Conservation (phyloP, 768 basidiomycete species). For the Cyclocybe cylindracea region DNA sequence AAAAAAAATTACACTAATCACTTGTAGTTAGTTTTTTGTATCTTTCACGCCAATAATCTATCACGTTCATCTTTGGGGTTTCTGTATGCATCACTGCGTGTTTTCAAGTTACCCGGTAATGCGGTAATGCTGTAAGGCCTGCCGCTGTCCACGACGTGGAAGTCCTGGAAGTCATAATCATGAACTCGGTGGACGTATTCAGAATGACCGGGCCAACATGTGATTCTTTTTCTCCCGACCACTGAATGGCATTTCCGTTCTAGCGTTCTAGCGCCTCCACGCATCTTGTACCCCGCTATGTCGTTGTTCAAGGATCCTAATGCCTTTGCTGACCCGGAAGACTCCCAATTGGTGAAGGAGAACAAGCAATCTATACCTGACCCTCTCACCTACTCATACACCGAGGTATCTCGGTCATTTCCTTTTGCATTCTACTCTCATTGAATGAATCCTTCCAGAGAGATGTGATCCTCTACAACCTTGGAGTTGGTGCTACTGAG, state of each 20-base stretch:
- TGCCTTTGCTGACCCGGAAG: slow-evolving; percentile 74
- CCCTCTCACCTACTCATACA: slow-evolving; percentile 68
- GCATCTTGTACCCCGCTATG: slow-evolving; percentile 21
- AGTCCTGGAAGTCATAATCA: too few relatives aligned
- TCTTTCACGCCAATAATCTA: slow-evolving; percentile 1
- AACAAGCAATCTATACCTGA: slow-evolving; percentile 68
- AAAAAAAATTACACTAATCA: slow-evolving; percentile 9
- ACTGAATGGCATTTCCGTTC: too few relatives aligned
- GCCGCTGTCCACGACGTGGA: too few relatives aligned
- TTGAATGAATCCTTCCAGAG: slow-evolving; percentile 34
- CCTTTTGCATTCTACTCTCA: background rate
- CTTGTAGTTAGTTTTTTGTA: background rate
- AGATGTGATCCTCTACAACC: slow-evolving; percentile 93
- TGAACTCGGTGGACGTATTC: too few relatives aligned
- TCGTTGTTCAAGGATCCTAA: slow-evolving; percentile 43
- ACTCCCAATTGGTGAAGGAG: slow-evolving; percentile 77
- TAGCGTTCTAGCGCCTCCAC: background rate
- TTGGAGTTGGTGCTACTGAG: slow-evolving; percentile 92
- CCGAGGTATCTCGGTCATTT: slow-evolving; percentile 48
- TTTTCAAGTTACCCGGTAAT: background rate
- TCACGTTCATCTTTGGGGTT: background rate
- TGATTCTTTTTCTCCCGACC: background rate
- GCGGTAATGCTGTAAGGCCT: too few relatives aligned
- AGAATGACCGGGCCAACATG: too few relatives aligned
- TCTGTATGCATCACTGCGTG: background rate